Evolutionary conservation across 129 eudicot species (phyloP), one percentile per base, ranked within the genome.

Genomic region (Arctium minus): DNA sequence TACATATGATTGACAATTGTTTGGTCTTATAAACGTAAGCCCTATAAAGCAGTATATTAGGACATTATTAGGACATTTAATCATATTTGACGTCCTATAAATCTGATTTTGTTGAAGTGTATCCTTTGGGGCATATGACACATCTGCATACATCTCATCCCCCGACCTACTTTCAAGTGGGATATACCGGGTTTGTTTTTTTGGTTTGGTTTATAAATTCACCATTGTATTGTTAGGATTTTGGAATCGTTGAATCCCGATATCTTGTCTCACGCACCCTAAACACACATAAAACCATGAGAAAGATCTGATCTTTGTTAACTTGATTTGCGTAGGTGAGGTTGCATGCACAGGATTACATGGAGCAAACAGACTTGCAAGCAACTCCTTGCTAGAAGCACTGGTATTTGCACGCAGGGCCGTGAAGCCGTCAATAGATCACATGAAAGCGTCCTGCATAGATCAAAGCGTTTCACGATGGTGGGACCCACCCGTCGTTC

Each of bases 281-380:
- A 71, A 72, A 56, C 73, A 42, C 67, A 5, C 5, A 42, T 29
- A 79, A 33, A 2, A 17, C 3, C 17, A 40, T 40, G 29, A 82
- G 13, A 30, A 78, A 50, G 64, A 36, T 72, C 53, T 77, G 22
- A 86, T 48, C 9, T 77, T 64, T 44, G 38, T 72, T 15, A 37
- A 72, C 46, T 33, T 86, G 76, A 77, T 46, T 22, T 86, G 67
- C n/a, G 37, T 70, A 86, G 92, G 92, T 56, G 99, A 96, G 87
- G 99, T 96, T 37, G 99, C 99, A 48, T 96, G 99, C 89, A 96
- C 99, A 1, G 99, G 99, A 50, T 76, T 96, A 80, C 99, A 96
- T 12, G 99, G 99, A 31, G 99, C 99, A 11, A 96, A 96, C 78
- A 77, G 99, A 22, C 97, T 96, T 8, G 99, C 99, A 0, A 96